Base-by-base conservation (phyloP, 1,284 basidiomycete genomes). In the Ustilago loliicola region DNA sequence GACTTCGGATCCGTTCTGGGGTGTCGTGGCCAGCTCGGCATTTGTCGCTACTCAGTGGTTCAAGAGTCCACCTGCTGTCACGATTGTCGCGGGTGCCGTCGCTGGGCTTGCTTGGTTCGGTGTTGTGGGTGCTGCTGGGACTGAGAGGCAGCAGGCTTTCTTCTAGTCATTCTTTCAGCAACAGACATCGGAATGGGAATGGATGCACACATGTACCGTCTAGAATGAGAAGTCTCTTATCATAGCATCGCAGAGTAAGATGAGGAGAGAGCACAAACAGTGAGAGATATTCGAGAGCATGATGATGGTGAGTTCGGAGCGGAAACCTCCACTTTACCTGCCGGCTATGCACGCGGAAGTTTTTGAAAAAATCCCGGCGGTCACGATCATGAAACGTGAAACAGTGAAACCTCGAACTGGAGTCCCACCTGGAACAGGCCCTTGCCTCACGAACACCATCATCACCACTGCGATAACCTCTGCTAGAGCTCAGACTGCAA, bases 1-100 rank as follows among this genome's bases (percentile, higher is more conserved):
- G 2, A 88, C 87, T 0, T 71, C 82, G 17, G 87, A 88, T 66
- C 88, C 88, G 1, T 89, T 87, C 80, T 89, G 88, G 88, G 87
- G 87, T 10, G 88, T 88, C 2, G 87, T 88, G 1, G 86, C 84
- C 1, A 82, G 84, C 13, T 78, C 71, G 5, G 76, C 75, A 0
- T 80, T 78, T 40, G 72, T 78, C 2, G 74, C 73, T 7, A 66
- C 72, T 2, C 77, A 85, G 55, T 87, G 83, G 79, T 88, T 87
- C 79, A 78, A 75, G 42, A 69, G 84, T 9, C 87, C 88, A 2
- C 86, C 88, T 17, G 86, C 87, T 32, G 57, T 87, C 11, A 81
- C 84, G 21, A 86, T 89, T 50, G 54, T 86, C 1, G 83, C 80
- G 0, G 88, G 88, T 7, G 88, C 85, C 0, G 57, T 87, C 2